Conservation (phyloP, 2,329 filamentous ascomycete genomes). For the Cercospora sp. region DNA sequence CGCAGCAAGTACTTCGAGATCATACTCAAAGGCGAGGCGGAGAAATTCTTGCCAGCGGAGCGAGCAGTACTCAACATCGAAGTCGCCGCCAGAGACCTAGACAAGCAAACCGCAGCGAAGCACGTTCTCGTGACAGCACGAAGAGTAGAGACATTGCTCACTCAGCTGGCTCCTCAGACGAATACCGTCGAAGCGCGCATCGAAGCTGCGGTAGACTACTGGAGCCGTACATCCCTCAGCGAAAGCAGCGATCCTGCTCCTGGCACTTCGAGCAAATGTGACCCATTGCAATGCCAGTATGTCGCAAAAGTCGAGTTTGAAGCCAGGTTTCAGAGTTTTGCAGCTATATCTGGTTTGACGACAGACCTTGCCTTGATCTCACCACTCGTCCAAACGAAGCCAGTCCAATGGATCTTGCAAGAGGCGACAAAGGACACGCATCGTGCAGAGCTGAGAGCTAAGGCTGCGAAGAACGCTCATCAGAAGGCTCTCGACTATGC, state of each 20-base stretch:
- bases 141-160: constrained; percentile 12
- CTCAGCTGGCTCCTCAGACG: constrained; percentile 3
- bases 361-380: neutral
- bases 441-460: constrained; percentile 5
- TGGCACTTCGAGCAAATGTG: neutral
- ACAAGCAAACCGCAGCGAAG: constrained; percentile 4
- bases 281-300: neutral
- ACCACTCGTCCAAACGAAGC: constrained; percentile 7
- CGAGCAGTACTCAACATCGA: constrained; percentile 8
- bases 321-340: constrained; percentile 12
- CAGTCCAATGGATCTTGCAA: constrained; percentile 15
- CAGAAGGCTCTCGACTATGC: constrained; percentile 19
- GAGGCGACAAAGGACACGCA: constrained; percentile 14
- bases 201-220: constrained; percentile 11
- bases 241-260: constrained; percentile 6
- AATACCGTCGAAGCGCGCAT: constrained; percentile 1
- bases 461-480: constrained; percentile 14
- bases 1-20: constrained; percentile 7
- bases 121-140: neutral
- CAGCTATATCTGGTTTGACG: neutral
- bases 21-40: constrained; percentile 5
- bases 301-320: constrained; percentile 13
- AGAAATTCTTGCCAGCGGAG: constrained; percentile 9
- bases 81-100: neutral
- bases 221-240: constrained; percentile 18